Percentiles rank a stretch among this genome's conserved stretches.
Evolutionary conservation across 2,329 filamentous ascomycete genomes (phyloP).

Genomic region (Monilinia fructicola): DNA sequence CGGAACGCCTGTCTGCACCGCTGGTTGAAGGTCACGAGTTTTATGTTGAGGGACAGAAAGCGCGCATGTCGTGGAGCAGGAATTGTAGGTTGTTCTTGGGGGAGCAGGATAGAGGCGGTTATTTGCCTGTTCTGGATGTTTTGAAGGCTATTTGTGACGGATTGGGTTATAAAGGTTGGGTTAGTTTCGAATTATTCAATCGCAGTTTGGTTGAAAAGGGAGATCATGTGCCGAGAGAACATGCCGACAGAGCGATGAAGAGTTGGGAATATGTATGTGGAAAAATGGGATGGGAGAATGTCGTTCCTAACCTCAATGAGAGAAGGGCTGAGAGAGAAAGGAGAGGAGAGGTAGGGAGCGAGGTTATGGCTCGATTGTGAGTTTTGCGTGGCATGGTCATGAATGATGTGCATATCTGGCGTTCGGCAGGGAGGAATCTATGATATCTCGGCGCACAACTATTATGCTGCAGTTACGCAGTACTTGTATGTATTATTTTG

Average conservation of each 20-base stretch:
- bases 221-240: conserved; percentile 48
- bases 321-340: neutral
- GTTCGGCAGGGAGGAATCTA: neutral
- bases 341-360: neutral
- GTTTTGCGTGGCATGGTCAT: neutral
- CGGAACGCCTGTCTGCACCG: conserved; percentile 59
- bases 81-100: conserved; percentile 65
- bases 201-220: conserved; percentile 43
- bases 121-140: conserved; percentile 57
- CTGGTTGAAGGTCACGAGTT: conserved; percentile 58
- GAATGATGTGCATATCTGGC: neutral
- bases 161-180: conserved; percentile 58
- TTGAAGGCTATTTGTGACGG: conserved; percentile 53
- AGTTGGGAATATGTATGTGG: conserved; percentile 45
- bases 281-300: conserved; percentile 19
- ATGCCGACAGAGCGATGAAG: conserved; percentile 52
- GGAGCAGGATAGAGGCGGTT: conserved; percentile 53
- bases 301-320: neutral
- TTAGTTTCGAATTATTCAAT: conserved; percentile 59
- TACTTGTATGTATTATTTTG: neutral
- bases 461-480: neutral
- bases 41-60: conserved; percentile 56
- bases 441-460: neutral
- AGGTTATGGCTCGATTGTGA: conserved; percentile 17
- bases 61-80: conserved; percentile 75